Evolutionary conservation across 345 rosid genomes (phyloP).

Genomic region (Alliaria petiolata): DNA sequence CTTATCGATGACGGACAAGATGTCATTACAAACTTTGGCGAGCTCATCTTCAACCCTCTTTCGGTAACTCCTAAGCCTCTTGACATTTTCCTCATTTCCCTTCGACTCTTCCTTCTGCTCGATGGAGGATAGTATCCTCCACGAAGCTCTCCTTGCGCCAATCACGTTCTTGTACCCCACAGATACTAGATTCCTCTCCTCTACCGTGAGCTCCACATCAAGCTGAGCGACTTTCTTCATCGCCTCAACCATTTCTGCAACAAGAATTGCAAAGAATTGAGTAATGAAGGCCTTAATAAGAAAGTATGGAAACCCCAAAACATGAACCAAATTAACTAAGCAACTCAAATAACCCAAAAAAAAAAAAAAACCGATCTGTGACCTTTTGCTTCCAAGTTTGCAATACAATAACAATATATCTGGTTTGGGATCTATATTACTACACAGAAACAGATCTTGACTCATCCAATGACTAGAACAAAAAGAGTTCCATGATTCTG

Average conservation of each 20-base stretch:
- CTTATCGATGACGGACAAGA: constrained; percentile 40
- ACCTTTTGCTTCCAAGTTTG: neutral
- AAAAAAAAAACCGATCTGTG: too few relatives aligned
- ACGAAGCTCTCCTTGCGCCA: constrained; percentile 62
- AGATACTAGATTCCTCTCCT: constrained; percentile 64
- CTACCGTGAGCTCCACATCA: constrained; percentile 48
- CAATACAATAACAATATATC: neutral
- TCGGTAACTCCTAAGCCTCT: constrained; percentile 47
- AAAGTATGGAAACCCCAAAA: neutral
- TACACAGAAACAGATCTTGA: constrained; percentile 13
- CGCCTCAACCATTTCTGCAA: constrained; percentile 61
- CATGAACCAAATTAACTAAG: neutral
- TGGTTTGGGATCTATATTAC: neutral
- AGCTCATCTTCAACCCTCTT: constrained; percentile 45
- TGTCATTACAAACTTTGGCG: constrained; percentile 43
- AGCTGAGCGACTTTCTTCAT: constrained; percentile 62
- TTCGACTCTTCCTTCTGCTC: constrained; percentile 65
- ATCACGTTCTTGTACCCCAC: constrained; percentile 73
- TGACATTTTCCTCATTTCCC: constrained; percentile 46
- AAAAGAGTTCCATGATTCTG: neutral
- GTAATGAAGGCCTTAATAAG: neutral
- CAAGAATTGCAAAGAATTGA: neutral
- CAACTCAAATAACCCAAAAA: neutral
- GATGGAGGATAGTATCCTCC: constrained; percentile 62
- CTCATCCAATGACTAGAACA: neutral